Conservation (phyloP, 495 filamentous ascomycete species). For the Lasiosphaeris hirsuta region DNA sequence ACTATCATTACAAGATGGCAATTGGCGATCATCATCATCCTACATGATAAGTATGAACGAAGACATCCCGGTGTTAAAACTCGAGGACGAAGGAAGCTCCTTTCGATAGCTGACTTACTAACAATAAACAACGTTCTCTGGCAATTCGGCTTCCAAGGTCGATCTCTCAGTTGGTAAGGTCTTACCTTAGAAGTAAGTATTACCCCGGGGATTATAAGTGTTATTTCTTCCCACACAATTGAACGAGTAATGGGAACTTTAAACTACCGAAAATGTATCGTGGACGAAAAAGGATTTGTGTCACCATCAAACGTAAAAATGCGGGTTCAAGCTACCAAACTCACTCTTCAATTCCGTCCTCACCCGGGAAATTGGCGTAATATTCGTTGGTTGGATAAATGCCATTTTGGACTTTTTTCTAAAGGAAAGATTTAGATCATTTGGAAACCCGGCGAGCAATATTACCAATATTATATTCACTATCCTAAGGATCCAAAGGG, state of each 20-base stretch:
- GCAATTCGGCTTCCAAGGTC: neutral
- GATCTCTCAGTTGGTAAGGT: neutral
- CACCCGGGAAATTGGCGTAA: too few species aligned
- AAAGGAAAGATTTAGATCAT: too few species aligned
- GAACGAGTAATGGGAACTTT: slow-evolving; percentile 1
- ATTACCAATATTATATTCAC: too few species aligned
- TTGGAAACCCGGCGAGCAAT: too few species aligned
- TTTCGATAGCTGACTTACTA: neutral
- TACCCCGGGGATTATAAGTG: neutral
- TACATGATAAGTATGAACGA: neutral
- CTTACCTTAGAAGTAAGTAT: neutral
- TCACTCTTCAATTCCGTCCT: too few species aligned
- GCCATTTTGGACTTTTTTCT: too few species aligned
- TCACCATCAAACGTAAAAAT: too few species aligned
- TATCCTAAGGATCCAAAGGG: too few species aligned
- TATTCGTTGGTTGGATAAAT: too few species aligned
- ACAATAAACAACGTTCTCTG: neutral
- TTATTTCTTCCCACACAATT: neutral
- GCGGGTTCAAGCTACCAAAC: too few species aligned
- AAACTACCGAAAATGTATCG: neutral
- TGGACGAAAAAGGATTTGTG: neutral
- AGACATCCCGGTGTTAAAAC: neutral
- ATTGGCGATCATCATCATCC: neutral
- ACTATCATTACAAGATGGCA: neutral
- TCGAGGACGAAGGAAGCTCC: neutral